Evolutionary conservation across 805 yeast species (phyloP), one percentile per base, ranked within the genome.

Genomic region (Suhomyces faveliae): DNA sequence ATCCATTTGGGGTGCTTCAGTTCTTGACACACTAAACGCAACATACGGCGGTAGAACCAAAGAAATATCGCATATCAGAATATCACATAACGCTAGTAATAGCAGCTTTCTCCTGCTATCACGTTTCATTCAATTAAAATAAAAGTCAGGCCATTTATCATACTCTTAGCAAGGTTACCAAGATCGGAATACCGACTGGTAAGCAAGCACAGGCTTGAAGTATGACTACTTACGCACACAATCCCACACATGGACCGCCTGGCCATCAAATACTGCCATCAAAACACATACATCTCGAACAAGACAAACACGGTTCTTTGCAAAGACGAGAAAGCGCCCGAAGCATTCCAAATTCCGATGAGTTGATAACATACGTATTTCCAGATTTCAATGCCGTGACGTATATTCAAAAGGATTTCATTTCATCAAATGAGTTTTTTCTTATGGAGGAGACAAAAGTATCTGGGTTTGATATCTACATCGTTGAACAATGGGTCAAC

Each of bases 401-500:
- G 27, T 66, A 71, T 41, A 67, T 83, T 44, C 69, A 70, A 49
- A 58, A 73, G 45, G 76, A 71, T 37, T 66, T 72, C 49, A 57
- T 66, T 11, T 29, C 54, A 2, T 48, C 54, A 4, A 62, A 64
- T 41, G 76, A 70, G 43, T 64, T 71, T 50, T 79, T 66, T 51
- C 48, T 74, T 10, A 52, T 75, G 29, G 79, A 78, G 40, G 76
- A 73, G 46, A 65, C 82, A 4, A 68, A 66, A 8, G 72, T 85
- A 20, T 57, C 72, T 1, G 98, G 99, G 1, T 89, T 86, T 61
- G 98, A 94, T 65, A 79, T 87, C 12, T 94, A 94, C 63, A 74
- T 94, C 33, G 96, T 92, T 9, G 98, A 94, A 63, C 97, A 92
- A 64, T 94, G 99, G 99, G 85, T 87, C 2, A 76, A 85, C 27